Evolutionary conservation across 192 early-diverging fungal genomes (phyloP), one percentile per base, ranked within the genome.

Genomic region (Linnemannia elongata): DNA sequence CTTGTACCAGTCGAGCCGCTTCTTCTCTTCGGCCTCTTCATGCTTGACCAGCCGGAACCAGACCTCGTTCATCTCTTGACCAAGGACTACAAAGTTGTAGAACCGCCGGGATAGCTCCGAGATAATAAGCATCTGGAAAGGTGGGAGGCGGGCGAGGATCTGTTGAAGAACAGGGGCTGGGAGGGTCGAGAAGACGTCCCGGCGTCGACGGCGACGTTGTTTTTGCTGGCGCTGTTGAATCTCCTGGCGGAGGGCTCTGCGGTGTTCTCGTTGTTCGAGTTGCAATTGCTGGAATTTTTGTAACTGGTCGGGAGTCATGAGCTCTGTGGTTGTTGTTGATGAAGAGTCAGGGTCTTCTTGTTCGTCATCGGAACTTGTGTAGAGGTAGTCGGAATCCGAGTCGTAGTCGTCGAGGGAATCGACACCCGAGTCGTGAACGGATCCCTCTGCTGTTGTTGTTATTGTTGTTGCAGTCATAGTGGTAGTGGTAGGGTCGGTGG

Each of bases 1-100:
- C 42, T 78, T 81, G 68, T 70, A 87, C 79, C 80, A 87, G 30
- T 81, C 85, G n/a, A 81, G 47, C 0, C 73, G 74, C 55, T 87
- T 87, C 80, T 87, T 87, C 27, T 81, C 69, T 36, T 87, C 79
- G 30, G 85, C 76, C 41, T 87, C 85, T 41, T 87, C 85, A 7
- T 72, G 44, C 72, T 87, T 87, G 42, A 87, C 80, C 35, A 87
- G 76, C 24, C 75, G 55, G 76, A 87, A 87, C 85, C 85, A 87
- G n/a, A 87, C 85, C 72, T 87, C 85, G 70, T 87, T 87, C 85
- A 87, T 87, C 42, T 81, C 85, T 54, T 87, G 76, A 9, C 85
- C 76, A 24, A 81, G 60, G 44, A 87, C 85, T 0, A 87, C 85
- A 75, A 87, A 81, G 76, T 81, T 87, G 49, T 87, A 87, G 27